Base-by-base conservation (phyloP, 2,329 filamentous ascomycete species). In the Hypomyces rosellus region DNA sequence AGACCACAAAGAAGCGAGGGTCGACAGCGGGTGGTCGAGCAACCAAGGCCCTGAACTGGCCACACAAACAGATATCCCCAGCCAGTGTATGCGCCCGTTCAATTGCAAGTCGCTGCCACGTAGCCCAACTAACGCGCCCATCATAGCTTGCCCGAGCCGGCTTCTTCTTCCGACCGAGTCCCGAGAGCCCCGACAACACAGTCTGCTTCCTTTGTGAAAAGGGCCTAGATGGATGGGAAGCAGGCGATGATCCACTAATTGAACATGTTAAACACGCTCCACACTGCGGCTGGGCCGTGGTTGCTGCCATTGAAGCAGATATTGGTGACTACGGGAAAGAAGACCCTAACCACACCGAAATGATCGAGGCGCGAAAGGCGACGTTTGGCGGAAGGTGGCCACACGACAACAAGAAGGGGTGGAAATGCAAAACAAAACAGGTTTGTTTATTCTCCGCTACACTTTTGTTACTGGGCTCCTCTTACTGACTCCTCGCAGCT, bases 321-420 rank as follows among this genome's bases (percentile, higher is more conserved):
- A 69, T 83, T 22, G 76, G 77, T 49, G 81, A 85, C 40, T 82
- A 84, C 49, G 76, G 73, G 46, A 74, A 84, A 57, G 82, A 89
- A 55, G 87, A 96, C 61, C 93, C 93, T 1, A 80, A 82, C 48
- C 79, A 82, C 47, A 73, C 83, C 6, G 73, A 77, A 49, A 86
- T 97, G 76, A 71, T 84, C 37, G 82, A 86, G 44, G 92, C 92
- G 25, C 81, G 93, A 59, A 84, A 82, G 63, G 82, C 82, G 18
- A 99, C 93, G 0, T 99, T 97, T 68, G 81, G 76, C n/a, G 80
- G 80, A 13, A 77, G 77, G 58, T 99, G 93, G 93, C 90, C 91
- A 1, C 88, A 99, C 60, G 91, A 99, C 57, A 75, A 75, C 2
- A 95, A 93, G 71, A 85, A 84, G 62, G 89, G 86, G 5, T 96